phyloP scores from a whole-genome alignment of 169 alveolate species.

The Miamiensis avidus region DNA sequence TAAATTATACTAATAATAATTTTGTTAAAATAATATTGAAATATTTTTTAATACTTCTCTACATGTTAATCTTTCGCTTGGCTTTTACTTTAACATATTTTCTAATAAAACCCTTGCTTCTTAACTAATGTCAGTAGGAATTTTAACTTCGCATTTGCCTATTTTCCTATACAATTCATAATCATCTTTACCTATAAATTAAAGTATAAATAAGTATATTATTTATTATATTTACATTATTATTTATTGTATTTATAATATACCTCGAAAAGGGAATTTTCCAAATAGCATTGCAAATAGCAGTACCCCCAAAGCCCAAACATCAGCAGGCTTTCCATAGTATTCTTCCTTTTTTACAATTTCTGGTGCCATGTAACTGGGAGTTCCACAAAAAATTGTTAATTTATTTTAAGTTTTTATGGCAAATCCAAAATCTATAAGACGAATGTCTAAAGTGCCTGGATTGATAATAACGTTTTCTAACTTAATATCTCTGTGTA shows the following conservation, averaged over 20 bases:
- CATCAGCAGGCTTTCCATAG: constrained; percentile 73
- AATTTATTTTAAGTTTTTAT: constrained; percentile 44
- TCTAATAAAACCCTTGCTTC: constrained; percentile 44
- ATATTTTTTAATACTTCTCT: constrained; percentile 4
- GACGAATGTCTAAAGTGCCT: constrained; percentile 44
- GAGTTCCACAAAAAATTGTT: constrained; percentile 68
- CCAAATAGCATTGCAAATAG: constrained; percentile 71
- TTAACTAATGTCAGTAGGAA: constrained; percentile 49
- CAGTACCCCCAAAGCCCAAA: constrained; percentile 80
- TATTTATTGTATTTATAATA: background rate
- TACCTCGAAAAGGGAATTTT: constrained; percentile 73
- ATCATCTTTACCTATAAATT: constrained; percentile 46
- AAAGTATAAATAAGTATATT: background rate
- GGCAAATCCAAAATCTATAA: constrained; percentile 76
- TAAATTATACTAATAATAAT: background rate
- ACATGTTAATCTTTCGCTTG: constrained; percentile 64
- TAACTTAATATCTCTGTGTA: constrained; percentile 80
- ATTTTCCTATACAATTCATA: constrained; percentile 63
- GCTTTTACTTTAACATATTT: constrained; percentile 47
- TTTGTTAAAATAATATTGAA: background rate
- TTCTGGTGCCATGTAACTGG: constrained; percentile 85
- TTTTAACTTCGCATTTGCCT: constrained; percentile 53
- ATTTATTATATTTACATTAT: background rate
- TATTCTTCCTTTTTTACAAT: constrained; percentile 63
- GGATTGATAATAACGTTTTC: constrained; percentile 66